Conservation (phyloP, 768 basidiomycete genomes). For the Russula foetens region DNA sequence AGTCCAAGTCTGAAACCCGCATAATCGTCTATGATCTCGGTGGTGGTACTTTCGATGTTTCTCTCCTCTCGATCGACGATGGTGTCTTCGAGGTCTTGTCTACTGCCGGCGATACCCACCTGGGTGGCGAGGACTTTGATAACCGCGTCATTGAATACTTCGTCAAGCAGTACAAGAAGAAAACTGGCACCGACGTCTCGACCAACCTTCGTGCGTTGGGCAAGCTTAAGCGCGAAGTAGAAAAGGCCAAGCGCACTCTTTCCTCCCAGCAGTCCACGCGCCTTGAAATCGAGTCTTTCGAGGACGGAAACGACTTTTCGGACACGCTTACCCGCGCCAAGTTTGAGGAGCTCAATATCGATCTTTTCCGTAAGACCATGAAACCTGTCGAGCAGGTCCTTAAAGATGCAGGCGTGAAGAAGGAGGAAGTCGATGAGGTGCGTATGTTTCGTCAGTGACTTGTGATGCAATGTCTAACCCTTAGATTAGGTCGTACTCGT, state of each 20-base stretch:
- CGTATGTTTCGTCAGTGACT: slow-evolving; percentile 14
- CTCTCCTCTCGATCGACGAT: slow-evolving; percentile 68
- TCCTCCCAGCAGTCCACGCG: slow-evolving; percentile 87
- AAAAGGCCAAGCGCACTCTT: slow-evolving; percentile 58
- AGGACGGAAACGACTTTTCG: slow-evolving; percentile 93
- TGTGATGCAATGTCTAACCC: background rate
- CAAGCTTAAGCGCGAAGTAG: slow-evolving; percentile 40
- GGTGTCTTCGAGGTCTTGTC: slow-evolving; percentile 52
- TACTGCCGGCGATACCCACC: slow-evolving; percentile 56
- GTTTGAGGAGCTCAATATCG: slow-evolving; percentile 98
- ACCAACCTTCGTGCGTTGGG: slow-evolving; percentile 44
- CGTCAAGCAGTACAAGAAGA: slow-evolving; percentile 48
- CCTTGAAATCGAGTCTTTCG: slow-evolving; percentile 94
- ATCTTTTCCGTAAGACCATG: slow-evolving; percentile 99
- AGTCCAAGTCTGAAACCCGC: slow-evolving; percentile 76
- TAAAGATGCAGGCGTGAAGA: slow-evolving; percentile 97
- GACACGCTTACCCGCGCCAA: slow-evolving; percentile 97
- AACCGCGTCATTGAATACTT: slow-evolving; percentile 43
- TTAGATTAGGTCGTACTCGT: slow-evolving; percentile 70
- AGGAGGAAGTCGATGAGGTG: slow-evolving; percentile 91
- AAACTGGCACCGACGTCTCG: slow-evolving; percentile 41
- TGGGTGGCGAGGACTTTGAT: slow-evolving; percentile 55
- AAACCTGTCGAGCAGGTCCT: slow-evolving; percentile 98
- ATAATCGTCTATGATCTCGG: slow-evolving; percentile 98
- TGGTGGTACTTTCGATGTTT: slow-evolving; percentile 98